These are phyloP conservation scores for Xerocomellus intermedius DNA, from an alignment of 768 basidiomycete species.

Conservation along the genomic window DNA sequence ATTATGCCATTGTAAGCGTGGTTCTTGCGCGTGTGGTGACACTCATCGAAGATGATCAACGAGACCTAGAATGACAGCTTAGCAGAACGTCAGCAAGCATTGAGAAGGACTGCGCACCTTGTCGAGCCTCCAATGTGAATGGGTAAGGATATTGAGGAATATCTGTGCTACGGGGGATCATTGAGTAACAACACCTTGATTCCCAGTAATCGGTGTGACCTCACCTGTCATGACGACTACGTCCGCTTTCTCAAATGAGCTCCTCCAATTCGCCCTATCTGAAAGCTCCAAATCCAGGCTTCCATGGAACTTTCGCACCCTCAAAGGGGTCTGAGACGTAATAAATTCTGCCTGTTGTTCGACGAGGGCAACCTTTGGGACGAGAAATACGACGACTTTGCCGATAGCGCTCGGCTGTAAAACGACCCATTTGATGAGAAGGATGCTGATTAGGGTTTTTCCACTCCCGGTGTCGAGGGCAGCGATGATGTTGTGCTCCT, in stretches of 20 bases:
- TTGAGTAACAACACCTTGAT: conserved; percentile 4
- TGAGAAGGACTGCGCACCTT: conserved; percentile 38
- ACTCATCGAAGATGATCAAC: conserved; percentile 56
- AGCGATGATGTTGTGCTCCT: conserved; percentile 53
- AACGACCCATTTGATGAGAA: conserved; percentile 75
- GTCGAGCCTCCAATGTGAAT: conserved; percentile 76
- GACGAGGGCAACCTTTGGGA: conserved; percentile 83
- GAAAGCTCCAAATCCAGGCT: conserved; percentile 68
- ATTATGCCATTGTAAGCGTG: conserved; percentile 60
- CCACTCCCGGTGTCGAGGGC: conserved; percentile 59
- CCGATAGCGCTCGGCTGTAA: conserved; percentile 45
- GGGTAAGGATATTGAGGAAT: conserved; percentile 74
- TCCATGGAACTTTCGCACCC: conserved; percentile 69
- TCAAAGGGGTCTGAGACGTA: conserved; percentile 58
- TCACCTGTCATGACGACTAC: conserved; percentile 86
- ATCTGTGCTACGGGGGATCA: conserved; percentile 62
- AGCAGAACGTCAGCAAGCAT: neutral
- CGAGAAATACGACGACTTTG: conserved; percentile 76
- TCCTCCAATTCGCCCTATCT: conserved; percentile 63
- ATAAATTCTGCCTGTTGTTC: conserved; percentile 78
- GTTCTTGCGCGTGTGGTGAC: conserved; percentile 55
- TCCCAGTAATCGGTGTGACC: conserved; percentile 7
- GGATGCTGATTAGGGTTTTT: conserved; percentile 59
- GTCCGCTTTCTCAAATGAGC: conserved; percentile 60
- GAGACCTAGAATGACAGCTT: conserved; percentile 41